Percentiles rank a stretch among this genome's conserved stretches.
These are phyloP conservation scores for Penicillium parvum DNA, from an alignment of 495 filamentous ascomycete species.

Conservation along the genomic window DNA sequence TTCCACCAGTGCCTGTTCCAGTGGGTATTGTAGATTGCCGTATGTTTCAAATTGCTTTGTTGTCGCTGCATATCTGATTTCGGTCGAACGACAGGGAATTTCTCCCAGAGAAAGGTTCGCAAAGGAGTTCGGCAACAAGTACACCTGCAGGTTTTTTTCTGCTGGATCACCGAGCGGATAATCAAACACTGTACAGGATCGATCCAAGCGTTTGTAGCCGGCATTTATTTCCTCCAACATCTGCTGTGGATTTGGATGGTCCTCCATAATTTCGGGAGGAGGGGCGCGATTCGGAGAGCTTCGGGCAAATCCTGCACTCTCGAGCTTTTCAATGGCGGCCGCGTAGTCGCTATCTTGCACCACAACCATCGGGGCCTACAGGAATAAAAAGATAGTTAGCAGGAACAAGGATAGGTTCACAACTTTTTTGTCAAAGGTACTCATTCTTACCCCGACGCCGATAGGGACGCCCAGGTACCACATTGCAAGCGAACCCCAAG, in stretches of 20 bases:
- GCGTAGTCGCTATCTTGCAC: conserved; percentile 22
- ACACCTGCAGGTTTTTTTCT: background rate
- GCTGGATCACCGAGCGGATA: background rate
- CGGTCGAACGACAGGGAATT: background rate
- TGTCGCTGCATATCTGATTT: background rate
- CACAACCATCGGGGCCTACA: conserved; percentile 18
- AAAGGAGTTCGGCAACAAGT: background rate
- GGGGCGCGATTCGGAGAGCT: conserved; percentile 15
- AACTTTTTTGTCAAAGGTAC: too few species aligned
- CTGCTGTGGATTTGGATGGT: conserved; percentile 15
- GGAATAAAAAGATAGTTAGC: conserved; percentile 11
- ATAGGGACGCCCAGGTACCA: conserved; percentile 19
- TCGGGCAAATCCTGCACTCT: conserved; percentile 14
- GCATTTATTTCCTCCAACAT: conserved; percentile 16
- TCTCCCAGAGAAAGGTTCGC: background rate
- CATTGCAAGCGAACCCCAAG: conserved; percentile 19
- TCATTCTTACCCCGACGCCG: conserved; percentile 17
- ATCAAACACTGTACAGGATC: background rate
- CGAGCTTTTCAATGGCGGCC: conserved; percentile 15
- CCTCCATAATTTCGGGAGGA: conserved; percentile 15
- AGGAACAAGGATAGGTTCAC: conserved; percentile 2
- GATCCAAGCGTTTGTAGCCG: background rate
- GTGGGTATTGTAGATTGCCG: conserved; percentile 17
- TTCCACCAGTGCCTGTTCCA: conserved; percentile 16
- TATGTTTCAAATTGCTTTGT: conserved; percentile 5